Conservation (phyloP, 805 yeast species). For the Ogataea minuta region DNA sequence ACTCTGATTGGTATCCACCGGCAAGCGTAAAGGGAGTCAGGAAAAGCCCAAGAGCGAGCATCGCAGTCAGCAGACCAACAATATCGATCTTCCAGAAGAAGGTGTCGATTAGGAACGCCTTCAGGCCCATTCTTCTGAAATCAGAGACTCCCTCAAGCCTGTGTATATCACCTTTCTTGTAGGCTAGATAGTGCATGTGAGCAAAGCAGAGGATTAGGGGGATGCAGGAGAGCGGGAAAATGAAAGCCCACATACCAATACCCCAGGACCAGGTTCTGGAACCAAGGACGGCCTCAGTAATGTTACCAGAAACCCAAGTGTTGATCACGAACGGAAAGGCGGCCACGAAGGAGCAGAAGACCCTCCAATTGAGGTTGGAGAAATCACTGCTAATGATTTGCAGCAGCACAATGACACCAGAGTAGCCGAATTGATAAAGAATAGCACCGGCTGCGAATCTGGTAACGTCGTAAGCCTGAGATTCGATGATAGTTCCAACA, state of each 20-base stretch:
- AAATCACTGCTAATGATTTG: slow-evolving; percentile 63
- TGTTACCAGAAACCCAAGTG: slow-evolving; percentile 73
- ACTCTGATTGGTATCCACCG: slow-evolving; percentile 54
- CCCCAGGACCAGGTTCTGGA: slow-evolving; percentile 65
- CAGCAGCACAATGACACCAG: slow-evolving; percentile 58
- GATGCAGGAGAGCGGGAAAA: slow-evolving; percentile 62
- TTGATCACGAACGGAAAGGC: slow-evolving; percentile 72
- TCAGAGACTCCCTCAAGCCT: slow-evolving; percentile 32
- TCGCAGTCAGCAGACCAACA: slow-evolving; percentile 56
- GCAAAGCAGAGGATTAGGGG: slow-evolving; percentile 54
- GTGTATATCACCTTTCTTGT: slow-evolving; percentile 50
- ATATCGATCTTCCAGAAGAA: slow-evolving; percentile 66
- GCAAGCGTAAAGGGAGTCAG: slow-evolving; percentile 75
- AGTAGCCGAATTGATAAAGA: slow-evolving; percentile 53
- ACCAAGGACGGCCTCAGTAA: slow-evolving; percentile 38
- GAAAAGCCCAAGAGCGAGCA: slow-evolving; percentile 58
- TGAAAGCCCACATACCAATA: slow-evolving; percentile 78
- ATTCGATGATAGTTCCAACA: slow-evolving; percentile 62
- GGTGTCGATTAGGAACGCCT: slow-evolving; percentile 34
- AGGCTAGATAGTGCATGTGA: slow-evolving; percentile 57
- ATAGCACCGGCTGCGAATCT: slow-evolving; percentile 67
- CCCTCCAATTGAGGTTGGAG: slow-evolving; percentile 69
- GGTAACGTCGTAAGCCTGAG: slow-evolving; percentile 56
- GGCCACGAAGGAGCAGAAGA: slow-evolving; percentile 61
- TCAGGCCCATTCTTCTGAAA: slow-evolving; percentile 34